A percentile compares a stretch with the other conserved stretches of the same genome.
phyloP scores from a whole-genome alignment of 306 rosid species.

The Luffa aegyptiaca region DNA sequence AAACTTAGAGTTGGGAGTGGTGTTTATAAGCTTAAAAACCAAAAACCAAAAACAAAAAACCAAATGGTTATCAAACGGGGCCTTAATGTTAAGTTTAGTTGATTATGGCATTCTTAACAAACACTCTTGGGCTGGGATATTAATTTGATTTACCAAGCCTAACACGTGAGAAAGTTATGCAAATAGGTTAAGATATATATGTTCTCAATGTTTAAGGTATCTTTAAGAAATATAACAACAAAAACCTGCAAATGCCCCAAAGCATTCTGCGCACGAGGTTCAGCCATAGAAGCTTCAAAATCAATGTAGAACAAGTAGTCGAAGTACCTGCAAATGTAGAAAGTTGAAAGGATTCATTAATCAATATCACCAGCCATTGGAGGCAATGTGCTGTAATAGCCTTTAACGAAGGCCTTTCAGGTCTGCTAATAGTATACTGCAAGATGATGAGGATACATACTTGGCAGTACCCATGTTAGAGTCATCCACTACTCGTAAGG shows the following conservation, averaged over 20 bases:
- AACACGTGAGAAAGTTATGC: background rate
- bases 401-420: background rate
- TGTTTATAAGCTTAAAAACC: too few relatives aligned
- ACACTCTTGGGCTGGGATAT: background rate
- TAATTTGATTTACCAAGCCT: background rate
- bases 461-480: slow-evolving; percentile 63
- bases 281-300: slow-evolving; percentile 92
- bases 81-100: background rate
- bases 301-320: slow-evolving; percentile 81
- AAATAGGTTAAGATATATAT: background rate
- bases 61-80: too few relatives aligned
- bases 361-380: background rate
- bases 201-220: background rate
- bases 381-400: background rate
- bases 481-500: slow-evolving; percentile 64
- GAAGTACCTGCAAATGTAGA: slow-evolving; percentile 50
- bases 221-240: background rate
- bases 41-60: too few relatives aligned
- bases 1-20: too few relatives aligned
- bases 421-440: background rate
- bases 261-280: slow-evolving; percentile 66
- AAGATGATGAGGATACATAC: slow-evolving; percentile 35
- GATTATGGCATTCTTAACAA: background rate
- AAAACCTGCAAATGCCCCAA: slow-evolving; percentile 67
- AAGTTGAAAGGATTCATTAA: background rate